These are phyloP conservation scores for Curvularia sp. DNA, from an alignment of 2,329 filamentous ascomycete genomes.

Conservation along the genomic window DNA sequence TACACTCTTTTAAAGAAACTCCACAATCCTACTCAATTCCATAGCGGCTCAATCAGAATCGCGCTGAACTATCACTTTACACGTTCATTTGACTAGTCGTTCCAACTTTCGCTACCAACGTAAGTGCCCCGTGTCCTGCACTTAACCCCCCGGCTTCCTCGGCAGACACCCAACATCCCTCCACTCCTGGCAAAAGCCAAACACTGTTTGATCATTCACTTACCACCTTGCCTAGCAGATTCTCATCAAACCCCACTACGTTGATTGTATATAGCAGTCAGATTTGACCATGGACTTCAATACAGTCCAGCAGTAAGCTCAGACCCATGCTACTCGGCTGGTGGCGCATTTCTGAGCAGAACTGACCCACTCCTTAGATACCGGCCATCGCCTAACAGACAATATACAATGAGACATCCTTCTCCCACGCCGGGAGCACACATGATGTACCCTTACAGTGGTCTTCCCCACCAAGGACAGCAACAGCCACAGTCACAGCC, in stretches of 20 bases:
- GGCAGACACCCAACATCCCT: constrained; percentile 30
- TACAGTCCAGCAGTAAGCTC: constrained; percentile 51
- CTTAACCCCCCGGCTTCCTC: constrained; percentile 36
- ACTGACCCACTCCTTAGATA: constrained; percentile 47
- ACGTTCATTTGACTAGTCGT: constrained; percentile 47
- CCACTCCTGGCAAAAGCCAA: constrained; percentile 24
- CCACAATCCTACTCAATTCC: constrained; percentile 33
- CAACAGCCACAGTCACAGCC: constrained; percentile 29
- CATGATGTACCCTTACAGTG: constrained; percentile 49
- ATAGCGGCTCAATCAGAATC: constrained; percentile 39
- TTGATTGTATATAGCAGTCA: constrained; percentile 36
- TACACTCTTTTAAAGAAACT: constrained; percentile 49
- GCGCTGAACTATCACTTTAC: constrained; percentile 46
- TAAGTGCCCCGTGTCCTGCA: constrained; percentile 36
- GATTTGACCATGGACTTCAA: constrained; percentile 54
- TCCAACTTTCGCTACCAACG: constrained; percentile 34
- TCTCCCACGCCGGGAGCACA: constrained; percentile 40
- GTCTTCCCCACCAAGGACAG: constrained; percentile 36
- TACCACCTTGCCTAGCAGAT: constrained; percentile 34
- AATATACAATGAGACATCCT: constrained; percentile 42
- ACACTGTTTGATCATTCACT: constrained; percentile 35
- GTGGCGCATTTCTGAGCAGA: neutral
- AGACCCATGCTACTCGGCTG: constrained; percentile 11
- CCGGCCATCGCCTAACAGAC: constrained; percentile 47
- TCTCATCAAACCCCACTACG: constrained; percentile 30